Base-by-base conservation (phyloP, 805 yeast species). In the Candida argentea region DNA sequence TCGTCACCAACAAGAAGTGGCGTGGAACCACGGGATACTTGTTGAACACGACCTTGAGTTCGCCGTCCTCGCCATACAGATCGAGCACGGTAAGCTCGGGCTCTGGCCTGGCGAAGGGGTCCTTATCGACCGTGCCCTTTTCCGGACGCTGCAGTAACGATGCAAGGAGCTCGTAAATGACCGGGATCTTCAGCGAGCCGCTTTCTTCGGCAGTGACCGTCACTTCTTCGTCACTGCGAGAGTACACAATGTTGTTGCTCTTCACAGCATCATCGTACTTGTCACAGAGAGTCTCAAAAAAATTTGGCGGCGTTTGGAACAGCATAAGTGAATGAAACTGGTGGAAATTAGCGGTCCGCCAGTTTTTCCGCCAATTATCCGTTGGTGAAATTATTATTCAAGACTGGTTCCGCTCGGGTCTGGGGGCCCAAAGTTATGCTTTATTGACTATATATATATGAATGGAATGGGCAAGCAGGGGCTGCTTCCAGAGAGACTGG, bases 41-140 rank as follows among this genome's bases (percentile, higher is more conserved):
- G 63, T 89, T 89, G 40, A 85, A 67, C 5, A 89, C 72, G 19
- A 89, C 52, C 37, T 74, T 63, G 30, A 58, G 58, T 26, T 59
- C 64, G 44, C 78, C 72, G 16, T 70, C 57, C 4, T 59, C 63
- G 7, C 71, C 70, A 33, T 68, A 64, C 25, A 65, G 64, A 6
- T 66, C 65, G 15, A 72, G 41, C 6, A 87, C 65, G 0, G 85
- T 72, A 24, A 87, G 57, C 34, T 73, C 77, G 4, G 81, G 81
- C 40, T 83, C 95, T 0, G 94, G 89, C 13, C 73, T 68, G 27
- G 68, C 67, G 55, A 91, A 89, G 3, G 97, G 97, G 44, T 85
- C 73, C 31, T 55, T 53, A 5, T 61, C 53, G 3, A 47, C 39
- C 3, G 59, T 51, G 0, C 65, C 63, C 22, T 54, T 49, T 21